phyloP scores from a whole-genome alignment of 768 basidiomycete species.

The Xerocomellus intermedius region DNA sequence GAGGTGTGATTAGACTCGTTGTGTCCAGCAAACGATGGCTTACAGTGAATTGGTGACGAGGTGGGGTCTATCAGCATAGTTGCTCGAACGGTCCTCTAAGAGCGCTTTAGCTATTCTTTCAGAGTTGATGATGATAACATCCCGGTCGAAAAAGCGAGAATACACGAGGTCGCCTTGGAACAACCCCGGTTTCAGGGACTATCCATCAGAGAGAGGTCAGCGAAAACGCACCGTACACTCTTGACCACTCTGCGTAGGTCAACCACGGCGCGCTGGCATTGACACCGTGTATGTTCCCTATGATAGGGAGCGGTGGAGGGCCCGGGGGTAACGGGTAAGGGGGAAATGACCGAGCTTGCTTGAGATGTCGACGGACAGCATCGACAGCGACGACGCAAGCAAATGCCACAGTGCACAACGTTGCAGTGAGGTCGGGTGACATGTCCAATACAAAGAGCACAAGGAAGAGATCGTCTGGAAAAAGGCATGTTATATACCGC shows the following conservation, averaged over 20 bases:
- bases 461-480: not conserved
- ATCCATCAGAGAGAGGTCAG: not conserved
- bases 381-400: not conserved
- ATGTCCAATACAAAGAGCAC: not conserved
- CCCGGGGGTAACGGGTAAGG: constrained; percentile 10
- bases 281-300: constrained; percentile 15
- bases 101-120: constrained; percentile 12
- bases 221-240: constrained; percentile 3
- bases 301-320: constrained; percentile 11
- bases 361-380: not conserved
- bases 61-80: constrained; percentile 19
- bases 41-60: constrained; percentile 16
- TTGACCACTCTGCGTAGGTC: constrained; percentile 16
- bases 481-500: not conserved
- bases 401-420: not conserved
- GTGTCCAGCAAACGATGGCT: not conserved
- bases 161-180: constrained; percentile 14
- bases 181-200: not conserved
- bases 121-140: constrained; percentile 14
- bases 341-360: not conserved
- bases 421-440: not conserved
- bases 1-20: not conserved
- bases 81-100: constrained; percentile 19
- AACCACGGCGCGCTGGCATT: constrained; percentile 9
- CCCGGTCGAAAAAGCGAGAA: constrained; percentile 10